Percentiles rank a stretch among this genome's conserved stretches.
Evolutionary conservation across 2,329 filamentous ascomycete genomes (phyloP).

Genomic region (Bipolaris victoriae): DNA sequence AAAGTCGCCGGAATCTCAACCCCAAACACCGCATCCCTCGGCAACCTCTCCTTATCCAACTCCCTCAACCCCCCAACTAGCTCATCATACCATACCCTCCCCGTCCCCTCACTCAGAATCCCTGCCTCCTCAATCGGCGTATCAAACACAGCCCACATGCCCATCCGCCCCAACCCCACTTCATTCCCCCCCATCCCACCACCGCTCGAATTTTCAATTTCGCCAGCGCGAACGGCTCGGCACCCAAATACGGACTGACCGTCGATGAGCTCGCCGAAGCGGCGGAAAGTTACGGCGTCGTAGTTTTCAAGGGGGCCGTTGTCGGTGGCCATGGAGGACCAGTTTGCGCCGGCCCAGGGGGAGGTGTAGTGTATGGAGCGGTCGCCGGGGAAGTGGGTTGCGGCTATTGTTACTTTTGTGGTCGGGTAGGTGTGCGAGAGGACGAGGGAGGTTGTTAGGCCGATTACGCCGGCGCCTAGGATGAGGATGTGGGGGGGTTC

Average conservation of each 20-base stretch:
- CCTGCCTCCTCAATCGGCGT: conserved; percentile 40
- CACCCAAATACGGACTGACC: conserved; percentile 29
- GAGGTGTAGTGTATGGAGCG: conserved; percentile 91
- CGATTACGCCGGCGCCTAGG: conserved; percentile 67
- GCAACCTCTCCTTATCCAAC: conserved; percentile 40
- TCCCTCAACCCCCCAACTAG: conserved; percentile 48
- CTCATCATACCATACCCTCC: conserved; percentile 52
- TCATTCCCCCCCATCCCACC: conserved; percentile 22
- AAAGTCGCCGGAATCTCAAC: conserved; percentile 47
- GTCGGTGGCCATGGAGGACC: conserved; percentile 61
- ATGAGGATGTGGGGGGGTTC: conserved; percentile 31
- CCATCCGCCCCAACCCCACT: conserved; percentile 33
- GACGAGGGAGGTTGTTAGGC: conserved; percentile 68
- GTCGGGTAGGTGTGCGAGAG: conserved; percentile 60
- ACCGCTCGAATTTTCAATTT: conserved; percentile 1
- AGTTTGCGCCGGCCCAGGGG: conserved; percentile 87
- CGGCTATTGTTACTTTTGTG: conserved; percentile 71
- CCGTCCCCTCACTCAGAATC: conserved; percentile 46
- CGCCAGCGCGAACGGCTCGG: conserved; percentile 19
- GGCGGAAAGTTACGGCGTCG: conserved; percentile 41
- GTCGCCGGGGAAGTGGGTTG: conserved; percentile 93
- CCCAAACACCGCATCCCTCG: conserved; percentile 46
- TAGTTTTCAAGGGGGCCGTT: conserved; percentile 41
- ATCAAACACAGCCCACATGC: conserved; percentile 42
- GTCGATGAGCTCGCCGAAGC: conserved; percentile 36